phyloP scores from a whole-genome alignment of 768 basidiomycete species.

The Amanita rubescens region DNA sequence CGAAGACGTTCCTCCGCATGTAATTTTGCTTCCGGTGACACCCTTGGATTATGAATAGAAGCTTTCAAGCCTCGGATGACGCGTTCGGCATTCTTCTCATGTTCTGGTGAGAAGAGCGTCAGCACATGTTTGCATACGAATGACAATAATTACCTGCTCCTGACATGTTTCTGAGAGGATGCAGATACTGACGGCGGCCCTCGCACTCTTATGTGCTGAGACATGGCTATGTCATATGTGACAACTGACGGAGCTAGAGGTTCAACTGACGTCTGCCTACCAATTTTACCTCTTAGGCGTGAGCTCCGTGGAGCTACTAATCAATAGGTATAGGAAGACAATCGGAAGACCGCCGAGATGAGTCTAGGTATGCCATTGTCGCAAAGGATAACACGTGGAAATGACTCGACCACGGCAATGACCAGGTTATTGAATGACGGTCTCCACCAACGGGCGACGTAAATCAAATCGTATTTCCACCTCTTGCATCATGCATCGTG shows the following conservation, averaged over 20 bases:
- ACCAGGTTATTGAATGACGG: neutral
- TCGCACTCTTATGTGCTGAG: neutral
- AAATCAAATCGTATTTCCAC: neutral
- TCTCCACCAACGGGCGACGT: neutral
- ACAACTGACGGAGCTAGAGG: neutral
- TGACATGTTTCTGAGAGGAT: neutral
- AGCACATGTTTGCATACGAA: neutral
- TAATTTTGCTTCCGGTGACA: conserved; percentile 40
- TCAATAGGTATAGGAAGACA: neutral
- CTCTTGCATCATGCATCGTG: neutral
- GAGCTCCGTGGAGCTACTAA: conserved; percentile 8
- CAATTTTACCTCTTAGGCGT: no score
- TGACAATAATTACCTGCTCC: neutral
- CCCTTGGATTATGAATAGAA: conserved; percentile 49
- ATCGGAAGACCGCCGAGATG: neutral
- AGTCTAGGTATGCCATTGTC: no score
- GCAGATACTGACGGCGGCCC: neutral
- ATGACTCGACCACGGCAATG: neutral
- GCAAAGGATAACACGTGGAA: no score
- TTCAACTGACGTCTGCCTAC: neutral
- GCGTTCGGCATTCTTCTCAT: conserved; percentile 19
- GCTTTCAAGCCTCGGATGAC: conserved; percentile 48
- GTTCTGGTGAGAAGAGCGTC: neutral
- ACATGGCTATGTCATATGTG: conserved; percentile 8
- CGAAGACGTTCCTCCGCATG: conserved; percentile 25